Base-by-base conservation (phyloP, 805 yeast genomes). In the Teunomyces stri region DNA sequence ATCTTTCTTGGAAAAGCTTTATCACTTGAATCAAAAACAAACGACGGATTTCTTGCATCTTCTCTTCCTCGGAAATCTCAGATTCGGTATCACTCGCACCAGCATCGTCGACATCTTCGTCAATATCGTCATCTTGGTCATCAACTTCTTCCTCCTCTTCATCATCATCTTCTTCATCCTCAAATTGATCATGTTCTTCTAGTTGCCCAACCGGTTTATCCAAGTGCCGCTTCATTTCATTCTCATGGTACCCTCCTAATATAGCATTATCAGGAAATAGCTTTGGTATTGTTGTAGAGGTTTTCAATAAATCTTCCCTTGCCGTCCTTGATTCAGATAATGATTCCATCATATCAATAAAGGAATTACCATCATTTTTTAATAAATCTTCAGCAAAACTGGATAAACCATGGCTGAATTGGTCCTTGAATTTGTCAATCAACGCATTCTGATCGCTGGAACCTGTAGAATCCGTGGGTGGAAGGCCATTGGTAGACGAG, bases 1-100 rank as follows among this genome's bases (percentile, higher is more conserved):
- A 78, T 39, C 89, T 78, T 54, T 81, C 83, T 58, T 87, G 88
- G 55, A 91, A 77, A 60, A 89, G 74, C 45, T 88, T 81, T 4
- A 94, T 85, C 1, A 91, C 87, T 47, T 89, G 86, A 45, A 87
- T 75, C 57, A 88, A 89, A 51, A 91, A 78, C 74, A 89, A 78
- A 21, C 86, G 81, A 33, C 91, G 85, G 10, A 92, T 85, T 65
- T 90, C 96, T 57, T 81, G 84, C 58, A 87, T 68, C 43, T 90
- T 62, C 75, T 70, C 85, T 50, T 81, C 85, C 44, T 83, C 85
- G 0, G 68, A 62, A 9, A 67, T 64, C 48, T 68, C 74, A 3
- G 64, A 58, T 38, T 67, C 72, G 6, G 64, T 61, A 45, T 68
- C 70, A 44, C 68, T 60, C 0, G 56, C 57, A 3, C 54, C 81